Base-by-base conservation (phyloP, 305 asterid species). In the Rubia tinctorum region DNA sequence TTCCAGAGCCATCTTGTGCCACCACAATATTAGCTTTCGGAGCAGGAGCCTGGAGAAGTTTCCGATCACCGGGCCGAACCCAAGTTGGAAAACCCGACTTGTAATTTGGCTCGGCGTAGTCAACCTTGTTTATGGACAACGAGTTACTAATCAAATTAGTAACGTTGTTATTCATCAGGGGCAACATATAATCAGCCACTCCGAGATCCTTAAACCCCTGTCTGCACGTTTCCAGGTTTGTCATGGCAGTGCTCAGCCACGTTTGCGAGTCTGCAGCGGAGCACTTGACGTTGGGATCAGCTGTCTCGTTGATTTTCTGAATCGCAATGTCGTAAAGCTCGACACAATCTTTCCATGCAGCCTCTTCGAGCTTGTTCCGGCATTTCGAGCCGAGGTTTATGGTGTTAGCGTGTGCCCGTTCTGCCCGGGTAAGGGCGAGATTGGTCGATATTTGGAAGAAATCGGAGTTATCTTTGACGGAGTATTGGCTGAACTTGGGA, bases 281-380 rank as follows among this genome's bases (percentile, higher is more conserved):
- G 69, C 86, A 81, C 23, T 84, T 81, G 0, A 72, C 58, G 77
- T 44, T 30, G 0, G 91, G 90, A 71, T 86, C 90, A 2, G 80
- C 79, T 0, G 93, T 88, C 4, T 68, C 81, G 79, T 87, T 89
- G 79, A 95, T 71, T 5, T 71, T 79, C 0, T 18, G 78, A 14
- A 89, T 75, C 4, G 90, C 82, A 43, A 77, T 8, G 53, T 87
- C 88, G 66, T 94, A 91, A 0, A 94, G 83, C 82, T 83, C 84
- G 17, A 94, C 39, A 70, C 98, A 94, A 67, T 91, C 98, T 4
- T 80, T 74, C 98, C 99, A 94, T 18, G 99, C 98, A 12, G 90
- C 86, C 74, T 81, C 86, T 78, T 95, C 97, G 0, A 55, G 80
- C 5, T 75, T 34, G 66, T 81, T 82, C 0, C 96, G 83, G 23